A percentile compares a stretch with the other conserved stretches of the same genome.
These are phyloP conservation scores for Sicyos baderoa DNA, from an alignment of 306 rosid genomes.

Conservation along the genomic window DNA sequence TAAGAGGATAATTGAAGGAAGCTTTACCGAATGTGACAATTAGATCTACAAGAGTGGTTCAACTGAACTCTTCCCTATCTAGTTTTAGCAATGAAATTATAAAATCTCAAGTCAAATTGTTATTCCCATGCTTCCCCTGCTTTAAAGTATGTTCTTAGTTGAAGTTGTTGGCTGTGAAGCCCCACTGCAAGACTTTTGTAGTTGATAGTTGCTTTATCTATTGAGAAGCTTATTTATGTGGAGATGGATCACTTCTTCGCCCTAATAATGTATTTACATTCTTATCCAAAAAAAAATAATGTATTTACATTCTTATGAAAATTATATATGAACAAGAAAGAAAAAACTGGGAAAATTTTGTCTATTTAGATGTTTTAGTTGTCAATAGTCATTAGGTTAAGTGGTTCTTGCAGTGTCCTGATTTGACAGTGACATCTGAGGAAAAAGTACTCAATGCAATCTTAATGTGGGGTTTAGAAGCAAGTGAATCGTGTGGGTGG, in stretches of 20 bases:
- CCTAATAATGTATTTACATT: background rate
- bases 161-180: constrained; percentile 16
- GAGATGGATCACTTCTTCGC: constrained; percentile 1
- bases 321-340: background rate
- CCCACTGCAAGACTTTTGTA: background rate
- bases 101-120: background rate
- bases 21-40: background rate
- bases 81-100: background rate
- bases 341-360: background rate
- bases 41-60: background rate
- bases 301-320: too few species aligned
- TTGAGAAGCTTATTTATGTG: background rate
- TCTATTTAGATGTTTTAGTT: constrained; percentile 8
- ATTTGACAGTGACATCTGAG: constrained; percentile 89
- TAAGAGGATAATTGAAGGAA: background rate
- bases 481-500: constrained; percentile 61
- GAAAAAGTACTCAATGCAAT: constrained; percentile 87
- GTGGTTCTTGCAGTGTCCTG: constrained; percentile 71
- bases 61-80: background rate
- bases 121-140: background rate
- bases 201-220: constrained; percentile 7
- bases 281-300: background rate
- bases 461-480: constrained; percentile 65
- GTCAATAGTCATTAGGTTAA: constrained; percentile 8
- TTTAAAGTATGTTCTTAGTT: background rate